These are phyloP conservation scores for Silybum marianum DNA, from an alignment of 129 eudicot genomes.

Conservation along the genomic window DNA sequence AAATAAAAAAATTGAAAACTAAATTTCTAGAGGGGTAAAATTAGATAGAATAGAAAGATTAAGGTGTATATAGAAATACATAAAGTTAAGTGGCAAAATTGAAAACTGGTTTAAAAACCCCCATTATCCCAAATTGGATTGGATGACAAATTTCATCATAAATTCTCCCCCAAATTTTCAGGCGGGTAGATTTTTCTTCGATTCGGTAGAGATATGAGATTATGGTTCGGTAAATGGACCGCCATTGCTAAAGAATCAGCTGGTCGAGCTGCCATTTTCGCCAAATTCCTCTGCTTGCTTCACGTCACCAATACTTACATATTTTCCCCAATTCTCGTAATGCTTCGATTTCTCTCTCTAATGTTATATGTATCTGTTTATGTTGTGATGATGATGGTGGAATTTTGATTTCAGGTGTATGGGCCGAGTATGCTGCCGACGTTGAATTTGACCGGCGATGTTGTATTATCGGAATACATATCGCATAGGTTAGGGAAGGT, in stretches of 20 bases:
- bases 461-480: constrained; percentile 57
- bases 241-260: constrained; percentile 50
- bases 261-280: constrained; percentile 45
- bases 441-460: constrained; percentile 83
- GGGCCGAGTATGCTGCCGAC: constrained; percentile 98
- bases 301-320: constrained; percentile 75
- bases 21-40: neutral
- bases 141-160: constrained; percentile 4
- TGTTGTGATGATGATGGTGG: neutral
- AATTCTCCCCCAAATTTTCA: constrained; percentile 22
- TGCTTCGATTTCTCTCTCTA: neutral
- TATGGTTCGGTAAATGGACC: constrained; percentile 34
- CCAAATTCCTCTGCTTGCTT: constrained; percentile 69
- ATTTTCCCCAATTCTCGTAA: constrained; percentile 69
- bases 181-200: neutral
- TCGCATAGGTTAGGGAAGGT: constrained; percentile 63
- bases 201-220: constrained; percentile 14
- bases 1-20: neutral
- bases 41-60: neutral
- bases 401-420: constrained; percentile 48
- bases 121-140: constrained; percentile 16
- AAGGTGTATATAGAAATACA: neutral
- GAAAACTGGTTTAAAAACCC: neutral
- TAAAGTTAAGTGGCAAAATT: constrained; percentile 14
- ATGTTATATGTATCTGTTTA: neutral